Evolutionary conservation across 148 eudicot species (phyloP), one percentile per base, ranked within the genome.

Genomic region (Chenopodium quinoa): DNA sequence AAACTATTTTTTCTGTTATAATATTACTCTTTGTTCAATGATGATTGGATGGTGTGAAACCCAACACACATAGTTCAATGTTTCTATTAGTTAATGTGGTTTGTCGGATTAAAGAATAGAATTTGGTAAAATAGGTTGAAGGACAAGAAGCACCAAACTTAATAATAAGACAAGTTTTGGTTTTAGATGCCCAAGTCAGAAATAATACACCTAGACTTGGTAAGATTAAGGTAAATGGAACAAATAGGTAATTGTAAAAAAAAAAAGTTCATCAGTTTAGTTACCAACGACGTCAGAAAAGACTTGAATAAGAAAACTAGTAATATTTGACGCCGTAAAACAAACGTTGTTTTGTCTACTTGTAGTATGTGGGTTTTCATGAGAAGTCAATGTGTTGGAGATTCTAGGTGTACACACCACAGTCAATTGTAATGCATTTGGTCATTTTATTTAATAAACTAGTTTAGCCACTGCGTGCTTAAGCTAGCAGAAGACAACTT

Each of bases 101-200:
- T 66, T 66, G 70, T 66, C 70, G 14, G 32, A 23, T 66, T 66
- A 66, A 66, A 66, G 70, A 23, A 66, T 66, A 25, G 70, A 66
- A 23, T 66, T 66, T 23, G 16, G 34, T 66, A 23, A 66, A 2
- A 66, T 3, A 66, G 32, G 16, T 25, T 23, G 13, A 25, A 23
- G 34, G 70, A 66, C 32, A 66, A 66, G 23, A 25, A 10, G 70
- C 70, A 66, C 34, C 70, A 25, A 3, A 8, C 70, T 25, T 66
- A 3, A 25, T 25, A 40, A 13, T 25, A 66, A 66, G 70, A 66
- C 31, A 65, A 65, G 9, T 2, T 65, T 65, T 13, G 9, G 34
- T 23, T 65, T 65, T 27, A 7, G 32, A 56, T 56, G 60, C 60
- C 60, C 16, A 56, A 56, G 62, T 56, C 62, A 17, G 62, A 56